Conservation (phyloP, 2,329 filamentous ascomycete species). For the Xylariaceae sp. region DNA sequence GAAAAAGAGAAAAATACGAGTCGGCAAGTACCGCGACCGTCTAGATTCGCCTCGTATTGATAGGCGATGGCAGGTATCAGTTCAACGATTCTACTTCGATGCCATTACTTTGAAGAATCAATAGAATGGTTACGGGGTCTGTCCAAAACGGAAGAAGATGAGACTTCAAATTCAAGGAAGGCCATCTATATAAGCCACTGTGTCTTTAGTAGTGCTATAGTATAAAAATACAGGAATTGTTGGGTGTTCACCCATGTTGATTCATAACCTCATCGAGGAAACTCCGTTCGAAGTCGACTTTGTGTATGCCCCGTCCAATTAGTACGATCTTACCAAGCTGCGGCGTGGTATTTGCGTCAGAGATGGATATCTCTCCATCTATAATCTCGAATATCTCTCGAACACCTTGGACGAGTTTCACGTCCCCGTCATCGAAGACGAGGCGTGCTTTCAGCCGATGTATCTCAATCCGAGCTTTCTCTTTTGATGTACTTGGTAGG, state of each 20-base stretch:
- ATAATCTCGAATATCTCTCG: slow-evolving; percentile 89
- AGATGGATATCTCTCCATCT: slow-evolving; percentile 42
- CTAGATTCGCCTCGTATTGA: too few species aligned
- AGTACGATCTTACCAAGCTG: slow-evolving; percentile 55
- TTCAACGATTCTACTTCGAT: too few species aligned
- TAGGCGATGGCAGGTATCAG: too few species aligned
- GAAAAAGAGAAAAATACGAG: too few species aligned
- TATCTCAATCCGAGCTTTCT: slow-evolving; percentile 59
- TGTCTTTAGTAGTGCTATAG: neutral
- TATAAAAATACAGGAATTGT: neutral
- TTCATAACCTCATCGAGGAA: slow-evolving; percentile 18
- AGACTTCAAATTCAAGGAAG: neutral
- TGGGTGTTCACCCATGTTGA: neutral
- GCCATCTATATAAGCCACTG: neutral
- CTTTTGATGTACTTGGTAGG: slow-evolving; percentile 44
- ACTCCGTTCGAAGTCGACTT: slow-evolving; percentile 47
- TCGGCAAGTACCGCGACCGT: too few species aligned
- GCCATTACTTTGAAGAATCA: too few species aligned
- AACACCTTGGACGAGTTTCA: slow-evolving; percentile 84
- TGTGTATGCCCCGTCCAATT: slow-evolving; percentile 53
- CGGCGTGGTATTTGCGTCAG: slow-evolving; percentile 20
- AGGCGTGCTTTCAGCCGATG: slow-evolving; percentile 84
- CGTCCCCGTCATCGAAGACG: slow-evolving; percentile 54
- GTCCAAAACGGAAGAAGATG: too few species aligned
- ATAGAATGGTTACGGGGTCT: too few species aligned